Evolutionary conservation across 1,284 basidiomycete genomes (phyloP).

Genomic region (Microbotryum silenes-acaulis): DNA sequence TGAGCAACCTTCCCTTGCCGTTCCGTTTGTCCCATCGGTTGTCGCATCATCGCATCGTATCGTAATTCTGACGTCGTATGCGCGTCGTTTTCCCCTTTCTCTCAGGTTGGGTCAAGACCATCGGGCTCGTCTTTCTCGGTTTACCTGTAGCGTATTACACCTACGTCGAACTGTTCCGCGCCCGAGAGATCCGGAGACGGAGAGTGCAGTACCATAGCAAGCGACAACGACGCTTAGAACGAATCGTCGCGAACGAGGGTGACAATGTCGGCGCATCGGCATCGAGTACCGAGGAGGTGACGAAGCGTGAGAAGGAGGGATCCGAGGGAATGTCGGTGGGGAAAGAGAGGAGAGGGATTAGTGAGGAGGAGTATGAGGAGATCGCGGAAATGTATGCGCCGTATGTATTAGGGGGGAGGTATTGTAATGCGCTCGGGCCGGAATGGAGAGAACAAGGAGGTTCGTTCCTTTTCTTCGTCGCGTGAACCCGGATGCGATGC

Average conservation of each 20-base stretch:
- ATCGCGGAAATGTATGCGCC: conserved; percentile 40
- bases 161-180: conserved; percentile 4
- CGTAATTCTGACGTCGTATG: too few relatives aligned
- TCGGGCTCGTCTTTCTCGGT: background rate
- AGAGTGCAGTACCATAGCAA: background rate
- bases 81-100: too few relatives aligned
- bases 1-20: too few relatives aligned
- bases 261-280: background rate
- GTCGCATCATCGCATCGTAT: too few relatives aligned
- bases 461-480: background rate
- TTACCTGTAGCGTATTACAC: background rate
- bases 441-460: conserved; percentile 49
- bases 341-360: background rate
- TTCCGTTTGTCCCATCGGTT: too few relatives aligned
- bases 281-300: background rate
- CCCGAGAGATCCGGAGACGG: background rate
- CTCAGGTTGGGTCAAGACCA: background rate
- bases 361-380: conserved; percentile 41
- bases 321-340: background rate
- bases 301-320: background rate
- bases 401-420: conserved; percentile 35
- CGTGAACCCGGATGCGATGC: background rate
- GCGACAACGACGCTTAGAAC: too few relatives aligned
- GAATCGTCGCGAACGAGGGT: too few relatives aligned
- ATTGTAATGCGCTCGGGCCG: conserved; percentile 43